phyloP scores from a whole-genome alignment of 495 filamentous ascomycete genomes.

The Talaromyces liani region DNA sequence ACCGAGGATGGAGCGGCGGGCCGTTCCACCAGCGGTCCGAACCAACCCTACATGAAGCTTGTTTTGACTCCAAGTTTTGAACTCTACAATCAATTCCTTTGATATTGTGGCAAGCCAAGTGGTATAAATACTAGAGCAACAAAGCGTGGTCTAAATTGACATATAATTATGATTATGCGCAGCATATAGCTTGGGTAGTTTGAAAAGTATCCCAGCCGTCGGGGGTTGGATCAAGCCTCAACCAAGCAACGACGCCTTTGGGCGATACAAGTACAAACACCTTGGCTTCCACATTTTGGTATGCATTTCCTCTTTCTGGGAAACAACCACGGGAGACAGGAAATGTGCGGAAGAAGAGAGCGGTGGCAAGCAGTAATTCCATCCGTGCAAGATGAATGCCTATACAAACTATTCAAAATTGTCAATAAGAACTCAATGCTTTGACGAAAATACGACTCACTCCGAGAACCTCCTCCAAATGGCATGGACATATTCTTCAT shows the following conservation, averaged over 20 bases:
- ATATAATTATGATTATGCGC: too few species aligned
- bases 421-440: too few species aligned
- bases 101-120: neutral
- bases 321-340: constrained; percentile 18
- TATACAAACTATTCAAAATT: constrained; percentile 24
- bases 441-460: too few species aligned
- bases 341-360: constrained; percentile 25
- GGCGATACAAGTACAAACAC: constrained; percentile 35
- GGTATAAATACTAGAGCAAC: neutral
- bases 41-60: neutral
- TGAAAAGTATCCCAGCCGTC: too few species aligned
- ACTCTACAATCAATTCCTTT: neutral
- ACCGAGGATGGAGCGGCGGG: neutral
- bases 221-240: constrained; percentile 18
- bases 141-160: too few species aligned
- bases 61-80: neutral
- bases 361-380: constrained; percentile 27
- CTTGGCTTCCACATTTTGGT: constrained; percentile 33
- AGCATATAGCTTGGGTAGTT: too few species aligned
- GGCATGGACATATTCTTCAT: too few species aligned
- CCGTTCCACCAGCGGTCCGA: neutral
- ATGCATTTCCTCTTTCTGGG: constrained; percentile 30
- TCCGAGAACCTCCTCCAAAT: too few species aligned
- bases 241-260: constrained; percentile 38
- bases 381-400: constrained; percentile 18